Evolutionary conservation across 768 basidiomycete genomes (phyloP), one percentile per base, ranked within the genome.

Genomic region (Pholiota conissans): DNA sequence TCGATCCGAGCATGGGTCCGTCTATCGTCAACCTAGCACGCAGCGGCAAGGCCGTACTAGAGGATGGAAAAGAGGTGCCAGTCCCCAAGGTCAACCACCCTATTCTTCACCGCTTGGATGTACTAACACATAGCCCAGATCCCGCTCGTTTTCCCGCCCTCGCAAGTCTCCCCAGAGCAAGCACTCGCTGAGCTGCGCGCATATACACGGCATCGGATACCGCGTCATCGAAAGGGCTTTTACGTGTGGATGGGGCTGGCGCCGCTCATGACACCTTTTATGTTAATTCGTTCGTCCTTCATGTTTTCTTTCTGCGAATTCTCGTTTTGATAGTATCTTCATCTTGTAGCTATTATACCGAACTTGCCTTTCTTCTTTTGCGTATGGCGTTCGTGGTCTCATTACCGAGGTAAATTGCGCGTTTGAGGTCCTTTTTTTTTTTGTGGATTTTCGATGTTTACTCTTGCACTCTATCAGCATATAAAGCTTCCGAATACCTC

Each of bases 291-390:
- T 92, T 65, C 55, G 91, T 74, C 32, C 26, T 56, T 11, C 27
- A 26, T 39, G 40, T 34, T 22, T 55, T 24, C 40, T 11, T 40
- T 24, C 29, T n/a, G 20, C n/a, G n/a, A n/a, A n/a, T n/a, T n/a
- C n/a, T n/a, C n/a, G n/a, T 16, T 8, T 24, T 57, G 9, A 57
- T 11, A 5, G 4, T 28, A 18, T 6, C 49, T 22, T 16, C 18
- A 26, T 24, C 49, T 35, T 30, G 14, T 57, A 93, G 91, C 91
- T 24, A 67, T 93, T 42, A 84, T 93, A 71, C 91, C 91, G 28
- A 93, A 93, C 68, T 71, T 93, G 20, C 91, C 91, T 0, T 87
- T 93, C 69, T 91, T 93, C 75, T 93, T 90, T 71, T 91, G 89
- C 63, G 82, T 78, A 9, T 93, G 91, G 91, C 79, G 91, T 42